phyloP scores from a whole-genome alignment of 1,284 basidiomycete species.

The Rhodotorula glutinis region DNA sequence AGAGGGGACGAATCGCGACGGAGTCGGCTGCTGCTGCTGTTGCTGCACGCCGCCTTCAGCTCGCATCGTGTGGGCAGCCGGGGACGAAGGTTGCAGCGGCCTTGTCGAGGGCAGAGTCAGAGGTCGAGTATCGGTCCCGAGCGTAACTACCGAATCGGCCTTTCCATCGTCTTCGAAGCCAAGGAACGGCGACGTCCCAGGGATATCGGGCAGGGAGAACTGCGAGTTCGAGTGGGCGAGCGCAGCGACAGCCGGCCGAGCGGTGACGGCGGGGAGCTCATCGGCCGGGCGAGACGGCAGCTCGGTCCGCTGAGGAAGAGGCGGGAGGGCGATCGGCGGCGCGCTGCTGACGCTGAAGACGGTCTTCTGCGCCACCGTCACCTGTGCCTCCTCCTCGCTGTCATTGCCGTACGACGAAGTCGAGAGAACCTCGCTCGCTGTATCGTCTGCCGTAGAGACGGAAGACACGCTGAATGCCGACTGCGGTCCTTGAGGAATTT shows the following conservation, averaged over 20 bases:
- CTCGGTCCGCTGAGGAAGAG: conserved; percentile 6
- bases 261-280: neutral
- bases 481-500: neutral
- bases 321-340: conserved; percentile 3
- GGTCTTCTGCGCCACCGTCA: conserved; percentile 8
- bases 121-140: conserved; percentile 5
- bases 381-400: conserved; percentile 9
- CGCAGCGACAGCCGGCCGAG: neutral
- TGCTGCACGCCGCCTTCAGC: neutral
- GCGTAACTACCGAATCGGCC: conserved; percentile 23
- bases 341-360: conserved; percentile 3
- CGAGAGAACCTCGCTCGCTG: conserved; percentile 16
- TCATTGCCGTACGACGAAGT: conserved; percentile 31
- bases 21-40: neutral
- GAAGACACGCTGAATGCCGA: conserved; percentile 28
- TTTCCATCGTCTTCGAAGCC: conserved; percentile 33
- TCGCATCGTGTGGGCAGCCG: neutral
- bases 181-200: conserved; percentile 36
- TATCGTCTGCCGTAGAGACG: conserved; percentile 11
- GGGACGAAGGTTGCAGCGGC: conserved; percentile 10
- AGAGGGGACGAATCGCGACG: neutral
- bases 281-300: neutral
- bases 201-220: conserved; percentile 39
- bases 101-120: conserved; percentile 5
- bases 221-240: conserved; percentile 21